Evolutionary conservation across 306 rosid genomes (phyloP).

Genomic region (Pyrus pyrifolia): DNA sequence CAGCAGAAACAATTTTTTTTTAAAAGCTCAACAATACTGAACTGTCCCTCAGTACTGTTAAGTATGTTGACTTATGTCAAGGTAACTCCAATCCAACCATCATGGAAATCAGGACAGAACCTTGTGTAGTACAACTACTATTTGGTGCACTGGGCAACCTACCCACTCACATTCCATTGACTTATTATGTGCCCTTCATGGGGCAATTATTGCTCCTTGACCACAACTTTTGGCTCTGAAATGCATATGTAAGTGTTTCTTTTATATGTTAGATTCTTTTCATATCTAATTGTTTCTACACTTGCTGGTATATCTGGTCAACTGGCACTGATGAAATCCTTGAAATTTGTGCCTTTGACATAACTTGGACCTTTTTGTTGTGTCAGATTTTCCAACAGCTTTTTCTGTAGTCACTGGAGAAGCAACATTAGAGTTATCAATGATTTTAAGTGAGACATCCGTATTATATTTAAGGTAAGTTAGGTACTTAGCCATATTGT

Average conservation of each 20-base stretch:
- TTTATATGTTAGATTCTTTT: constrained; percentile 11
- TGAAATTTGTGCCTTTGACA: constrained; percentile 21
- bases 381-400: constrained; percentile 15
- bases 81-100: neutral
- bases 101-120: constrained; percentile 18
- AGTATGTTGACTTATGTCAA: neutral
- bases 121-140: neutral
- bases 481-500: neutral
- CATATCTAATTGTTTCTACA: constrained; percentile 5
- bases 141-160: constrained; percentile 1
- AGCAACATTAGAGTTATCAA: constrained; percentile 18
- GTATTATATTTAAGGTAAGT: constrained; percentile 6
- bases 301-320: constrained; percentile 9
- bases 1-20: neutral
- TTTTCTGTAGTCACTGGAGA: constrained; percentile 6
- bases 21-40: neutral
- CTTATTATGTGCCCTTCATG: neutral
- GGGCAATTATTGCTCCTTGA: constrained; percentile 7
- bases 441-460: constrained; percentile 5
- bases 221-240: constrained; percentile 5
- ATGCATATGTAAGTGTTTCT: neutral
- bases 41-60: neutral
- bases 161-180: constrained; percentile 2
- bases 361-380: constrained; percentile 4
- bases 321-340: constrained; percentile 20